Conservation (phyloP, 305 asterid species). For the Fraxinus paxiana region DNA sequence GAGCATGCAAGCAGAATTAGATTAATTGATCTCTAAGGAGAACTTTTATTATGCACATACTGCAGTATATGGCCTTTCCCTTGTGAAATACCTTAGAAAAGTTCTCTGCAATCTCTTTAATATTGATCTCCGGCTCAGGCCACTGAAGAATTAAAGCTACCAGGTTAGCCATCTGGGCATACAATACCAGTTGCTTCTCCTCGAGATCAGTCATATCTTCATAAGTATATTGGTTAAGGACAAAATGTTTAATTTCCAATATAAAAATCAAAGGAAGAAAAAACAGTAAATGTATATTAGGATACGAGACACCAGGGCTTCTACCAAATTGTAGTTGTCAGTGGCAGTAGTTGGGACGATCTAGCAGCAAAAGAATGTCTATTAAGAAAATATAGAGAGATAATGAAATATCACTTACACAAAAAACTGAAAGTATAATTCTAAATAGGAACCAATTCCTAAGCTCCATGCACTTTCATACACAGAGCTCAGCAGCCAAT, state of each 20-base stretch:
- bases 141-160: constrained; percentile 70
- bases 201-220: constrained; percentile 65
- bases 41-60: constrained; percentile 5
- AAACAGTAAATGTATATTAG: constrained; percentile 27
- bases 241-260: constrained; percentile 13
- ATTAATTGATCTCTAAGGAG: constrained; percentile 8
- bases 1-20: not conserved
- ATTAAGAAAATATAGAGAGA: not conserved
- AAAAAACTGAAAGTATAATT: not conserved
- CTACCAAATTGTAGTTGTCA: constrained; percentile 62
- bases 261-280: constrained; percentile 13
- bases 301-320: constrained; percentile 95
- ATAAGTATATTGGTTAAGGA: constrained; percentile 34
- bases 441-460: not conserved
- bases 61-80: not conserved
- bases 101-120: constrained; percentile 72
- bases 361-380: constrained; percentile 44
- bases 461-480: not conserved
- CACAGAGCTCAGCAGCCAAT: not conserved
- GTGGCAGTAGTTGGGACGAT: constrained; percentile 48
- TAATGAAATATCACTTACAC: not conserved
- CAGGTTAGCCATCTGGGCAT: constrained; percentile 95
- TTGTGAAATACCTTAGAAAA: constrained; percentile 67
- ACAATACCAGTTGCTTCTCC: constrained; percentile 72
- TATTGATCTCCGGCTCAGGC: constrained; percentile 59